These are phyloP conservation scores for Rhizomucor pusillus DNA, from an alignment of 371 early-diverging fungal genomes.

Conservation along the genomic window DNA sequence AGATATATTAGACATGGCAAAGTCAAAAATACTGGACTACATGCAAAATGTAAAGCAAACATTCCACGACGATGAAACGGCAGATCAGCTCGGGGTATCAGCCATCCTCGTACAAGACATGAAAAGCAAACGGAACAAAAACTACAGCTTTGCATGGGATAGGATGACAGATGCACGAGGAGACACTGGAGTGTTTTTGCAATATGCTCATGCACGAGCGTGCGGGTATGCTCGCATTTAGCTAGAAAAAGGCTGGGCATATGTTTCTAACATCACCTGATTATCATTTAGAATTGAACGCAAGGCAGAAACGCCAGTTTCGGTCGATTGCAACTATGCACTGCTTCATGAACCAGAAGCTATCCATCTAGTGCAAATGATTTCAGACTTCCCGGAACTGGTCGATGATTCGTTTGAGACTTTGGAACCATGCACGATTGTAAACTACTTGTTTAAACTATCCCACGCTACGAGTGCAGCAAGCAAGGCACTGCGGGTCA, in stretches of 20 bases:
- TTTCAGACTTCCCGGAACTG: slow-evolving; percentile 87
- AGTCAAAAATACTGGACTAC: slow-evolving; percentile 44
- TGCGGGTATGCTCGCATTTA: slow-evolving; percentile 56
- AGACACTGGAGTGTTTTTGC: slow-evolving; percentile 97
- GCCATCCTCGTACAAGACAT: slow-evolving; percentile 96
- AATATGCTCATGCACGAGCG: slow-evolving; percentile 93
- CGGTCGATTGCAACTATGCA: slow-evolving; percentile 20
- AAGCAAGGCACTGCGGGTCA: slow-evolving; percentile 73
- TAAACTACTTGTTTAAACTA: slow-evolving; percentile 84
- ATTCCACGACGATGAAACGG: slow-evolving; percentile 41
- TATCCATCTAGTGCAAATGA: slow-evolving; percentile 65
- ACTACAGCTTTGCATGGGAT: slow-evolving; percentile 95
- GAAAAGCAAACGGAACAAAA: slow-evolving; percentile 85
- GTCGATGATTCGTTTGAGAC: slow-evolving; percentile 50
- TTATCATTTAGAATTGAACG: slow-evolving; percentile 37
- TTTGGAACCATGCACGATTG: slow-evolving; percentile 87
- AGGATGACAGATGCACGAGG: slow-evolving; percentile 93
- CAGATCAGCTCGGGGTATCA: slow-evolving; percentile 74
- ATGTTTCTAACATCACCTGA: not conserved
- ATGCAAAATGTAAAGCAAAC: slow-evolving; percentile 9
- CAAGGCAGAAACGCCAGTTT: slow-evolving; percentile 20
- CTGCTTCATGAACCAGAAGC: slow-evolving; percentile 72
- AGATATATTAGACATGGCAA: slow-evolving; percentile 89
- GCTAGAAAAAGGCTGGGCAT: not conserved
- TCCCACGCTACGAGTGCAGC: slow-evolving; percentile 76